Evolutionary conservation across 768 basidiomycete genomes (phyloP), one percentile per base, ranked within the genome.

Genomic region (Rhodotorula kratochvilovae): DNA sequence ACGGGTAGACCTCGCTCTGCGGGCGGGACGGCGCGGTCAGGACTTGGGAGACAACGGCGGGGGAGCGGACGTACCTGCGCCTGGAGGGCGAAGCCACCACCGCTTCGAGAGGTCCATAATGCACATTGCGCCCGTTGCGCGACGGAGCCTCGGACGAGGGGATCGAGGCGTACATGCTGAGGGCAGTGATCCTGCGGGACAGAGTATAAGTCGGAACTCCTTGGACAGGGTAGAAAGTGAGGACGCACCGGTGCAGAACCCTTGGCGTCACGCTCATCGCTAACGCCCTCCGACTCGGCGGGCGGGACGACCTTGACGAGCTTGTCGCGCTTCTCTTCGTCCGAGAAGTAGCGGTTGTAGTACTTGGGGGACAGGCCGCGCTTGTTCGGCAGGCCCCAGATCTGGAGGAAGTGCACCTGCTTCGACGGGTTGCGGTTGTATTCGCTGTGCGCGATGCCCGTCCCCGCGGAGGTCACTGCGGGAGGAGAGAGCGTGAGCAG

Each of bases 91-190:
- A 96, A 99, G 19, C 96, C 96, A 81, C n/a, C 96, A 99, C 80
- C 98, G 96, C 82, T 97, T 95, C 74, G 89, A 91, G 42, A 97
- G 85, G 81, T 99, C 96, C 93, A 99, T 97, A 80, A 98, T 98
- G 83, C 98, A 99, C 80, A 99, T 82, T 17, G 98, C 85, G 79
- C 92, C n/a, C n/a, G n/a, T n/a, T 88, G 85, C 68, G 82, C 79
- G 63, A 92, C 76, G 21, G 82, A 84, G 83, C 82, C 5, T 84
- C 84, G 1, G 85, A 82, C 0, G 85, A 83, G n/a, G n/a, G n/a
- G 50, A 96, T 78, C 0, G 90, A 86, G 10, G 92, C 90, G 77
- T 87, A 90, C 77, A 93, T 82, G 39, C 87, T 83, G 57, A 94
- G n/a, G 35, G 70, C 33, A 27, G 61, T 79, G 77, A 29, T 80